Conservation (phyloP, 495 filamentous ascomycete genomes). For the Penicillium maclennaniae region DNA sequence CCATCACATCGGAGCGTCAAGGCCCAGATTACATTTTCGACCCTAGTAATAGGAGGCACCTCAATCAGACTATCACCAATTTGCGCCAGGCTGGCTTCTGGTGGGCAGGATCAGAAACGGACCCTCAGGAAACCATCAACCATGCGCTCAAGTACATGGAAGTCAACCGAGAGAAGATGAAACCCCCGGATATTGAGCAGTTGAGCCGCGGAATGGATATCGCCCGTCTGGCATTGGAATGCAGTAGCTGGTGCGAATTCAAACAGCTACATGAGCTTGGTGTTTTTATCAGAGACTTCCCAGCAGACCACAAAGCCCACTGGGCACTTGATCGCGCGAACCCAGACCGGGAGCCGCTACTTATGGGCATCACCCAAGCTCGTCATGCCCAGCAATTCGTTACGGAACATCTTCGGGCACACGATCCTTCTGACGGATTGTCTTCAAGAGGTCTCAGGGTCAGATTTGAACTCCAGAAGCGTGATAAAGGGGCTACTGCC, state of each 20-base stretch:
- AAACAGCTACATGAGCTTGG: constrained; percentile 73
- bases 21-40: constrained; percentile 91
- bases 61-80: constrained; percentile 69
- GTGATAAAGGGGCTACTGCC: constrained; percentile 12
- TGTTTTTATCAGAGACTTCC: constrained; percentile 61
- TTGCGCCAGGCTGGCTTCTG: constrained; percentile 85
- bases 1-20: constrained; percentile 79
- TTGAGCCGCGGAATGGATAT: constrained; percentile 60
- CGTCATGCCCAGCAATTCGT: constrained; percentile 56
- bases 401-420: constrained; percentile 44
- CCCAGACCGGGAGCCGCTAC: constrained; percentile 27
- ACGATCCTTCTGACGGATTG: constrained; percentile 51
- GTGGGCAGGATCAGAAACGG: constrained; percentile 72
- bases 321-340: constrained; percentile 59
- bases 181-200: constrained; percentile 52
- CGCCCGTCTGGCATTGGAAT: constrained; percentile 55
- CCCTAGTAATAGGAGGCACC: constrained; percentile 57
- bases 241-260: constrained; percentile 60
- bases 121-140: constrained; percentile 60
- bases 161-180: constrained; percentile 49
- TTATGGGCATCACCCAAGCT: constrained; percentile 56
- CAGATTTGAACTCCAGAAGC: constrained; percentile 28
- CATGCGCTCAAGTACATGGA: constrained; percentile 61
- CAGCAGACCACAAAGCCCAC: constrained; percentile 41
- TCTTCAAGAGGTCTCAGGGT: constrained; percentile 29